Base-by-base conservation (phyloP, 2,329 filamentous ascomycete genomes). In the Myriosclerotinia duriaeana region DNA sequence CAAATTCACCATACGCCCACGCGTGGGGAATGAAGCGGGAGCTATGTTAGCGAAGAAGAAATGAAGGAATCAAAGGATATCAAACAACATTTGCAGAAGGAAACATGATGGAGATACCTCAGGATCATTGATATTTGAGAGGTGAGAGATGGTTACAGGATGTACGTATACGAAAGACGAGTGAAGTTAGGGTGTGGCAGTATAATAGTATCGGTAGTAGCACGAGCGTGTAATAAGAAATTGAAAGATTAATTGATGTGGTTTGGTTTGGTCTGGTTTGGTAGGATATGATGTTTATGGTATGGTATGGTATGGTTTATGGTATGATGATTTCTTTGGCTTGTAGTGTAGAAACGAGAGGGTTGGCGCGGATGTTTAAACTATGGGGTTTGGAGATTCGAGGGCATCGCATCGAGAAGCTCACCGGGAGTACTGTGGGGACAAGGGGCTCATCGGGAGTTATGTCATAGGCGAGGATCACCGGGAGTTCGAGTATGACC, bases 171-270 rank as follows among this genome's bases (percentile, higher is more conserved):
- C 30, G 30, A 50, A 61, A 22, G n/a, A n/a, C 9, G 4, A 14
- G 52, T 54, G 38, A 55, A 36, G 22, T 56, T 6, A 22, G 36
- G 20, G 34, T 44, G 52, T 26, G 30, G 5, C 30, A 5, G 17
- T 9, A 40, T 40, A 40, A 40, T 50, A 38, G 30, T 36, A 60
- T 22, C 42, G 46, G 6, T 22, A 50, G 14, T 38, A 50, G 44
- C n/a, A 38, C 20, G 20, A 50, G 34, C 58, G 44, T 26, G 58
- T 61, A 61, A 52, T 61, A 61, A 20, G 30, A 50, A 61, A 50
- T 61, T 61, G 58, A 50, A 40, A 30, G 40, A 38, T 50, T 50
- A 50, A 50, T 61, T 7, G n/a, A 38, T n/a, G 11, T 26, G 5
- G 20, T 3, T 11, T 38, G 22, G 7, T 17, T n/a, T 34, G 17